Evolutionary conservation across 225 moss, liverwort and hornwort species (phyloP), one percentile per base, ranked within the genome.

Genomic region (Thuidium tamariscinum): DNA sequence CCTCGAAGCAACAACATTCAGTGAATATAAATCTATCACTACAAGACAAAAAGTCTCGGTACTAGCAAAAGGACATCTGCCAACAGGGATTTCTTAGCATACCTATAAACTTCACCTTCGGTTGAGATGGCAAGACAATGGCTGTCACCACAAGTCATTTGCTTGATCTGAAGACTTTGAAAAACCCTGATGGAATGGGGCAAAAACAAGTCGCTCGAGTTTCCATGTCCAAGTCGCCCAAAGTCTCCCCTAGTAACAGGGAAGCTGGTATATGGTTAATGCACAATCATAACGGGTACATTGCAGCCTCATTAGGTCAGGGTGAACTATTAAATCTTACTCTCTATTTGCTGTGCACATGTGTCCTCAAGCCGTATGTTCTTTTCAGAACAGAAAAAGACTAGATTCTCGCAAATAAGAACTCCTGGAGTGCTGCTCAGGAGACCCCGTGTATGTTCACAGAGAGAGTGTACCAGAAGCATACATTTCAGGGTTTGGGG

Each of bases 151-250:
- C 97, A 97, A 51, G 96, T 88, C 92, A 97, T 96, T 80, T 97
- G 95, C 91, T 91, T 94, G 64, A 97, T 94, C 67, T 92, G 91
- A 48, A 97, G 92, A 37, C 93, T 93, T 83, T 93, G 89, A 36
- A 97, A 91, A 55, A 92, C 92, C 79, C 85, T 93, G 82, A 97
- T 96, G 18, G 95, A 91, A 88, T 96, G 96, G 42, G 97, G 97
- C 76, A 96, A 89, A 74, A 97, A 97, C 71, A 97, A 88, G 86
- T 97, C 97, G 85, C 94, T 97, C 72, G 96, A 96, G 83, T 97
- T 95, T 37, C 96, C 97, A 82, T 97, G 97, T 49, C 97, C 97
- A 81, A 97, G 94, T 79, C 97, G 91, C 78, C 97, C 97, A 88
- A 97, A 97, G 89, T 97, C 97, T 74, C 97, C 97, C 97, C 96